phyloP scores from a whole-genome alignment of 805 yeast genomes.

The Lipomyces lipofer region DNA sequence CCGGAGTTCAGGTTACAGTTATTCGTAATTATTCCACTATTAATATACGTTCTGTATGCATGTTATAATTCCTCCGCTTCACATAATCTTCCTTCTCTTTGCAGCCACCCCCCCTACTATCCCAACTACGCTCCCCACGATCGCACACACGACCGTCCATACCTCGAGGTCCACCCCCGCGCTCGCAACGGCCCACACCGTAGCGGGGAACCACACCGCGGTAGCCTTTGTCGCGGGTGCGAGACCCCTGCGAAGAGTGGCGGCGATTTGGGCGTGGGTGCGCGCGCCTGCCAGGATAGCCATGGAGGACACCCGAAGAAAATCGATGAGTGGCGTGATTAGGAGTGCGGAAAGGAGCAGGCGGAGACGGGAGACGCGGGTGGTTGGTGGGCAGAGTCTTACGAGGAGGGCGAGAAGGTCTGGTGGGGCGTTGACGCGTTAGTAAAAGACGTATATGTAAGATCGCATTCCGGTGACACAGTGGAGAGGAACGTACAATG shows the following conservation, averaged over 20 bases:
- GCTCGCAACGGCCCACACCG: conserved; percentile 3
- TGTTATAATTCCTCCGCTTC: not conserved
- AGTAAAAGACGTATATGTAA: too few species aligned
- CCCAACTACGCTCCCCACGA: conserved; percentile 4
- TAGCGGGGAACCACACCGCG: conserved; percentile 11
- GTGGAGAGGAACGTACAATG: conserved; percentile 3
- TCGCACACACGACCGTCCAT: conserved; percentile 10
- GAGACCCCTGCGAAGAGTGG: conserved; percentile 8
- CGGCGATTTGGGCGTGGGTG: conserved; percentile 2
- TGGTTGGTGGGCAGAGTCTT: conserved; percentile 1
- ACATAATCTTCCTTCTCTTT: not conserved
- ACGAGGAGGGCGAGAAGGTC: conserved; percentile 2
- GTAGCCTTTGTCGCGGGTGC: conserved; percentile 9
- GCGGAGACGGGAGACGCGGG: conserved; percentile 1
- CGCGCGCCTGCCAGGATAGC: conserved; percentile 15
- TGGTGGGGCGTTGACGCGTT: not conserved
- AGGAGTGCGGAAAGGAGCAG: conserved; percentile 6
- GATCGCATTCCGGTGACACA: not conserved
- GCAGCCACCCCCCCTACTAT: conserved; percentile 8
- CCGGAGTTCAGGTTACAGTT: too few species aligned
- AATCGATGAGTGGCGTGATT: conserved; percentile 5
- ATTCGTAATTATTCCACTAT: not conserved
- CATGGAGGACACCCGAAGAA: conserved; percentile 9
- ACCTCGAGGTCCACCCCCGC: not conserved
- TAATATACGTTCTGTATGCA: not conserved